These are phyloP conservation scores for Claviceps purpurea DNA, from an alignment of 2,329 filamentous ascomycete species.

Conservation along the genomic window DNA sequence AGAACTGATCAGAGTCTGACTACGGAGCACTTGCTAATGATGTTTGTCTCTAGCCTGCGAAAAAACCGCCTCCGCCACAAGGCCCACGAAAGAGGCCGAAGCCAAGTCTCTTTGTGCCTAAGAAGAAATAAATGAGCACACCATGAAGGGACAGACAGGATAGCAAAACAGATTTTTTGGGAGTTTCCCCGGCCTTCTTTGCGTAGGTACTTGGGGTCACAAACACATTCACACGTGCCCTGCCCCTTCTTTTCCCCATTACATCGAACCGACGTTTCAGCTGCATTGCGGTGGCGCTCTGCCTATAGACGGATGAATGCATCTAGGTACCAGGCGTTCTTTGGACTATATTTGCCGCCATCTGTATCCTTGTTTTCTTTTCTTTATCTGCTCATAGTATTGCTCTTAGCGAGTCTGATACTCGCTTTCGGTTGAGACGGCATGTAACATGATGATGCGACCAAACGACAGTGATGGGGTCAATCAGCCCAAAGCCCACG, in stretches of 20 bases:
- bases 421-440: background rate
- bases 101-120: conserved; percentile 12
- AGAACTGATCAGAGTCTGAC: background rate
- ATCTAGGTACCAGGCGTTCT: background rate
- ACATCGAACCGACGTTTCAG: background rate
- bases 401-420: background rate
- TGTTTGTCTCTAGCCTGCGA: background rate
- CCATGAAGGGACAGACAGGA: background rate
- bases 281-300: conserved; percentile 5
- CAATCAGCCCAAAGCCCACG: background rate
- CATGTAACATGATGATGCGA: background rate
- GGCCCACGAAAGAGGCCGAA: conserved; percentile 9
- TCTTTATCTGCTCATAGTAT: background rate
- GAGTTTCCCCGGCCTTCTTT: background rate
- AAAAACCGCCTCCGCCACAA: conserved; percentile 2
- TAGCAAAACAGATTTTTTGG: background rate
- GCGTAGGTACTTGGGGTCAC: too few species aligned
- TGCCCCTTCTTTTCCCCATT: background rate
- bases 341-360: background rate
- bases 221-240: too few species aligned
- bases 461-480: background rate
- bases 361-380: background rate
- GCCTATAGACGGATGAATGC: background rate
- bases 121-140: conserved; percentile 8
- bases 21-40: background rate